Evolutionary conservation across 2,329 filamentous ascomycete species (phyloP).

Genomic region (Arthroderma sp.): DNA sequence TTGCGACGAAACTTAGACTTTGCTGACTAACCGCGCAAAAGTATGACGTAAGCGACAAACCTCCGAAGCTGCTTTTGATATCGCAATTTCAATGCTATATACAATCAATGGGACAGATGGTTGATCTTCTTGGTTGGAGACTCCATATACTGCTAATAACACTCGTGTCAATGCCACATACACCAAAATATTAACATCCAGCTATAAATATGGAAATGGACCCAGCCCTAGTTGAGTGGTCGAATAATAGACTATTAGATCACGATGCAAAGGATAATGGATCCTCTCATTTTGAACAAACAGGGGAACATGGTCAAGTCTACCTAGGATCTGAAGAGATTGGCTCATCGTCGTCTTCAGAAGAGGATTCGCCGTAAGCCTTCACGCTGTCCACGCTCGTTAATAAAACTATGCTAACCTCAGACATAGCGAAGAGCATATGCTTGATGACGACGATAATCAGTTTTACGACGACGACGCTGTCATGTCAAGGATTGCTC

Average conservation of each 20-base stretch:
- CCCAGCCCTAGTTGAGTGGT: too few species aligned
- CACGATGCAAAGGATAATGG: slow-evolving; percentile 17
- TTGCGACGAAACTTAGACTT: neutral
- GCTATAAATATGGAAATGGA: neutral
- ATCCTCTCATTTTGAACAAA: slow-evolving; percentile 13
- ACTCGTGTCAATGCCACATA: neutral
- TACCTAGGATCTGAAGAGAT: slow-evolving; percentile 1
- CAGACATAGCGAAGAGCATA: slow-evolving; percentile 1
- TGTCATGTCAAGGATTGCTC: slow-evolving; percentile 9
- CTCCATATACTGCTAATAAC: neutral
- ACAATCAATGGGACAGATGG: neutral
- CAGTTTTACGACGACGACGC: slow-evolving; percentile 12
- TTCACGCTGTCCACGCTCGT: neutral
- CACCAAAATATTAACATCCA: neutral
- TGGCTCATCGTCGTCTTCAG: neutral
- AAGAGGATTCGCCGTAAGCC: slow-evolving; percentile 10
- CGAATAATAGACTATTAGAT: neutral
- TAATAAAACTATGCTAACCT: neutral
- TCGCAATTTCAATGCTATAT: too few species aligned
- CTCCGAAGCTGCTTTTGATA: too few species aligned
- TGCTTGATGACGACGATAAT: slow-evolving; percentile 7
- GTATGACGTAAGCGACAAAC: neutral
- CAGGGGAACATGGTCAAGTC: neutral
- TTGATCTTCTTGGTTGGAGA: neutral
- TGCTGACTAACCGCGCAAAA: neutral